phyloP scores from a whole-genome alignment of 2,329 filamentous ascomycete species.

The Ceratocystis variospora region DNA sequence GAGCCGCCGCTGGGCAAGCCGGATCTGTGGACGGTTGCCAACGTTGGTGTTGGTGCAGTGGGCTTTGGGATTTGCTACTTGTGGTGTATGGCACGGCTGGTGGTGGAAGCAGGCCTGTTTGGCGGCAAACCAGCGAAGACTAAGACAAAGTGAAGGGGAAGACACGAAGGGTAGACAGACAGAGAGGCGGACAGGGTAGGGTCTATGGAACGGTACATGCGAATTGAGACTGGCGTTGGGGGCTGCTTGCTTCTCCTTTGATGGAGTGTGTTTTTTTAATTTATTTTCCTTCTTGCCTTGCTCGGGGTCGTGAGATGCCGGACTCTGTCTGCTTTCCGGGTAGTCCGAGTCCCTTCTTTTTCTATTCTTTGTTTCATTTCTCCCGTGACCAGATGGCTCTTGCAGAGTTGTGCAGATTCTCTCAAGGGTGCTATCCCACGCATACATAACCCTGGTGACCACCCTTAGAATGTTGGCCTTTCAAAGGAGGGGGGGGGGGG shows the following conservation, averaged over 20 bases:
- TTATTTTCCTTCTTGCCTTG: conserved; percentile 1
- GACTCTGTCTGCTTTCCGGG: neutral
- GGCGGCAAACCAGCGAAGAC: conserved; percentile 25
- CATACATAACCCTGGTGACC: neutral
- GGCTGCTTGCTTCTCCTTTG: conserved; percentile 8
- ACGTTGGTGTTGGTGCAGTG: conserved; percentile 71
- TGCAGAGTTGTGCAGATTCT: neutral
- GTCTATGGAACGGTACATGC: neutral
- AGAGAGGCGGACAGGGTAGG: neutral
- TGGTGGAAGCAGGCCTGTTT: conserved; percentile 44
- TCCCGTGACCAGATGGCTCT: neutral
- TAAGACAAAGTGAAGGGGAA: conserved; percentile 28
- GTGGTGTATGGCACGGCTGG: conserved; percentile 69
- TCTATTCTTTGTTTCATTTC: neutral
- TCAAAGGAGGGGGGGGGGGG: neutral
- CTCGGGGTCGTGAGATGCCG: neutral
- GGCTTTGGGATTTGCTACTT: conserved; percentile 80
- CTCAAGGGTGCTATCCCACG: neutral
- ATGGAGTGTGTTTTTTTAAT: neutral
- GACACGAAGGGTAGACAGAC: neutral
- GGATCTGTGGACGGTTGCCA: conserved; percentile 86
- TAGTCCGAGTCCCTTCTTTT: neutral
- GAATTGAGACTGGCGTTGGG: neutral
- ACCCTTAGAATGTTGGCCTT: neutral
- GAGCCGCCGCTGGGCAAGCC: conserved; percentile 62